These are phyloP conservation scores for Magnusiomyces clavatus DNA, from an alignment of 1,139 yeast species.

Conservation along the genomic window DNA sequence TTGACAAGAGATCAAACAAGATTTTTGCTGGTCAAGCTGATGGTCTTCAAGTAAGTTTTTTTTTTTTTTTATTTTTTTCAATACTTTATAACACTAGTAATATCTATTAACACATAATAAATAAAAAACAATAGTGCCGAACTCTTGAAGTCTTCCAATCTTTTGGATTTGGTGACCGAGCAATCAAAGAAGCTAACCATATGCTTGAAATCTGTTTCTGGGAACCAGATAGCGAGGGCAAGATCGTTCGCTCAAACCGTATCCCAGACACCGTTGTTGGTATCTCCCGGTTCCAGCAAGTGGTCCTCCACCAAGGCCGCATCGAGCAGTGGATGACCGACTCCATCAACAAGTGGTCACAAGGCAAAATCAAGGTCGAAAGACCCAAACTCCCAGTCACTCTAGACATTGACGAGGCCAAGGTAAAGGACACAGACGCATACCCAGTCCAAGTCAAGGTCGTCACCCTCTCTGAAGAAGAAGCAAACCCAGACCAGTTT, in stretches of 20 bases:
- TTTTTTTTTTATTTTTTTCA: neutral
- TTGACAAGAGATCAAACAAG: constrained; percentile 31
- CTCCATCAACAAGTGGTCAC: constrained; percentile 28
- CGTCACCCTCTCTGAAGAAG: constrained; percentile 20
- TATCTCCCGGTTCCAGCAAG: constrained; percentile 31
- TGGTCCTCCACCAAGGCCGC: constrained; percentile 33
- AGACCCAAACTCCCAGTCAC: constrained; percentile 29
- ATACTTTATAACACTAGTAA: no score
- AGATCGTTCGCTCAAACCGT: constrained; percentile 24
- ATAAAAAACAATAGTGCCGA: constrained; percentile 22
- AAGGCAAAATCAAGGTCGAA: constrained; percentile 25
- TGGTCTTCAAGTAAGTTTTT: constrained; percentile 26
- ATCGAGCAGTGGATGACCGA: constrained; percentile 31
- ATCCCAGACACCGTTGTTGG: constrained; percentile 31
- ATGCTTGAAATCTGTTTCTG: constrained; percentile 25
- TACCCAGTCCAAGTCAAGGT: constrained; percentile 31
- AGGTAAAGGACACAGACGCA: constrained; percentile 23
- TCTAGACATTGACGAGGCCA: constrained; percentile 25
- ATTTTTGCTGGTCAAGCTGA: constrained; percentile 36
- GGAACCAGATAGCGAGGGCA: constrained; percentile 18
- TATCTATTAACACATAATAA: neutral
- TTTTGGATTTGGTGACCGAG: constrained; percentile 31
- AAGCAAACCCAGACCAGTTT: constrained; percentile 27
- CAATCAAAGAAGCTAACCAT: constrained; percentile 30
- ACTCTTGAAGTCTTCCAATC: constrained; percentile 33